Evolutionary conservation across 2,329 filamentous ascomycete genomes (phyloP).

Genomic region (Xylaria hypoxylon): DNA sequence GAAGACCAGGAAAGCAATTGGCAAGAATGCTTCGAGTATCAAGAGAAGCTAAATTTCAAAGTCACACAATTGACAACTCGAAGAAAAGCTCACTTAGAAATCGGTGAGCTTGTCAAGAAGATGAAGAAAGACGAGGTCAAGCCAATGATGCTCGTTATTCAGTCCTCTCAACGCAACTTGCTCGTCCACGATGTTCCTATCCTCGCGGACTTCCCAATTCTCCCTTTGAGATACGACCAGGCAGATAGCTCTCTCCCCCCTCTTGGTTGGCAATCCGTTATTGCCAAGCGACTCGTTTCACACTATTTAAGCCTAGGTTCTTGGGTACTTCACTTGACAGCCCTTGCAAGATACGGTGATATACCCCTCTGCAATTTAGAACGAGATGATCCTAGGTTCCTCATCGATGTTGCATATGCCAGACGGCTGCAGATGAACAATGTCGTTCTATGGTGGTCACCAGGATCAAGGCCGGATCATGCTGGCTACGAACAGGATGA

Average conservation of each 20-base stretch:
- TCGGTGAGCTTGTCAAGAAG: slow-evolving; percentile 89
- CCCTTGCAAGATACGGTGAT: slow-evolving; percentile 90
- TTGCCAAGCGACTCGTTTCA: slow-evolving; percentile 84
- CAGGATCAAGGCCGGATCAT: slow-evolving; percentile 87
- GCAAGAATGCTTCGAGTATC: slow-evolving; percentile 87
- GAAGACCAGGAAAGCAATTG: slow-evolving; percentile 77
- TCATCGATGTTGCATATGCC: slow-evolving; percentile 97
- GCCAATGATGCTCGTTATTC: slow-evolving; percentile 86
- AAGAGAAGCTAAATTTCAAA: slow-evolving; percentile 86
- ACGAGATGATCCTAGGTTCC: slow-evolving; percentile 89
- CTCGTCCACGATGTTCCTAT: slow-evolving; percentile 87
- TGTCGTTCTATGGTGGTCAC: slow-evolving; percentile 97
- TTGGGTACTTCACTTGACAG: slow-evolving; percentile 89
- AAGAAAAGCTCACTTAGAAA: slow-evolving; percentile 87
- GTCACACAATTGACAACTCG: slow-evolving; percentile 88
- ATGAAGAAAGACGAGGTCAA: slow-evolving; percentile 85
- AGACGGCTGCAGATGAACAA: slow-evolving; percentile 89
- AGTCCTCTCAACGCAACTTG: slow-evolving; percentile 85
- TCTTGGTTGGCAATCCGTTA: slow-evolving; percentile 91
- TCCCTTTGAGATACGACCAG: slow-evolving; percentile 84
- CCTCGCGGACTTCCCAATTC: slow-evolving; percentile 83
- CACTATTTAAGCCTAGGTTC: slow-evolving; percentile 94
- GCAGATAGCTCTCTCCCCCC: slow-evolving; percentile 89
- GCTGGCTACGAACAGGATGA: slow-evolving; percentile 96
- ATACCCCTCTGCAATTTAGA: slow-evolving; percentile 96